Evolutionary conservation across 2,329 filamentous ascomycete genomes (phyloP).

Genomic region (Simplicillium sp.): DNA sequence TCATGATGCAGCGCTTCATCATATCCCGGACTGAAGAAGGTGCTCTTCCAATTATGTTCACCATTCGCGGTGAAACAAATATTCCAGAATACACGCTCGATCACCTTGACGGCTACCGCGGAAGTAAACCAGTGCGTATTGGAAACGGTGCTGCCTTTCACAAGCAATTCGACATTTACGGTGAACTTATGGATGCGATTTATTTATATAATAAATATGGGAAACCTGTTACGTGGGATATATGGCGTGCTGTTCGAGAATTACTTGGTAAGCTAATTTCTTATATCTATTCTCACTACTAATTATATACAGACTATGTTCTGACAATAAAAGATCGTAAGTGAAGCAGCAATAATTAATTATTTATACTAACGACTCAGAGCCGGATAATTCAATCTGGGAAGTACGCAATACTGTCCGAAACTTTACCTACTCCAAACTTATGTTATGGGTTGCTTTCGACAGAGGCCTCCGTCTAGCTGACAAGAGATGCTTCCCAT

Average conservation of each 20-base stretch:
- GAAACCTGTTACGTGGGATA: constrained; percentile 67
- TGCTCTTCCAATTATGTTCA: constrained; percentile 72
- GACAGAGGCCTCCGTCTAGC: constrained; percentile 65
- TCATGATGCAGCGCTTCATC: constrained; percentile 63
- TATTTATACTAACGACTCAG: constrained; percentile 18
- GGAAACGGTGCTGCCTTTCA: constrained; percentile 71
- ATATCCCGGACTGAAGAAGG: constrained; percentile 50
- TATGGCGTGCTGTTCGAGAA: constrained; percentile 62
- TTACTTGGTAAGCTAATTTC: constrained; percentile 40
- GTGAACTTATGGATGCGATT: constrained; percentile 67
- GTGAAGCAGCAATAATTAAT: background rate
- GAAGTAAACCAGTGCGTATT: constrained; percentile 63
- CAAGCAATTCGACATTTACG: constrained; percentile 71
- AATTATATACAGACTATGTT: constrained; percentile 50
- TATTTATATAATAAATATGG: constrained; percentile 75
- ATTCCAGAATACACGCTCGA: constrained; percentile 60
- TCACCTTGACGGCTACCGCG: constrained; percentile 64
- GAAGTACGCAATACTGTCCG: constrained; percentile 69
- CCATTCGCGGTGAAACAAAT: constrained; percentile 64
- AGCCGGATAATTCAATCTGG: constrained; percentile 77
- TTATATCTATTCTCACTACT: background rate
- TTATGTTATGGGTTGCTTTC: constrained; percentile 77
- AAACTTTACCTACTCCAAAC: constrained; percentile 72
- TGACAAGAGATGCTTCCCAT: constrained; percentile 68
- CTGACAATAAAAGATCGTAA: constrained; percentile 53